Base-by-base conservation (phyloP, 441 rosid genomes). In the Syzygium syzygioides region DNA sequence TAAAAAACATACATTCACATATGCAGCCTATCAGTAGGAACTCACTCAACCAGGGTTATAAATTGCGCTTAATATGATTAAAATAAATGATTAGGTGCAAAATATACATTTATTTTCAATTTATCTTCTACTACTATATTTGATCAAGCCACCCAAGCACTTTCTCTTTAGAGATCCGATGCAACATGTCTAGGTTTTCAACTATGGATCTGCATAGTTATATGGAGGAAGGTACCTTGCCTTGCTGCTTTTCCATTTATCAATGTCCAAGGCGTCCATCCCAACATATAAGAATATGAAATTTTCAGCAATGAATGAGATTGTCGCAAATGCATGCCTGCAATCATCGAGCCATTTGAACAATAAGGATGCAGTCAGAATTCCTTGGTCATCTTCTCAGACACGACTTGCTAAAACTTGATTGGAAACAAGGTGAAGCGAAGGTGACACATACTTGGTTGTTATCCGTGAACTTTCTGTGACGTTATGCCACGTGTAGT, bases 281-380 rank as follows among this genome's bases (percentile, higher is more conserved):
- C 94, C 94, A 8, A 95, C 97, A 53, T 95, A 95, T 41, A 95
- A 88, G 90, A 94, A 94, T 88, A 95, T 94, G 88, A 94, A 94
- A 87, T 93, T 95, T 92, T 94, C 97, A 9, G 96, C 92, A 85
- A 95, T 92, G 90, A 95, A 95, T n/a, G 97, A 95, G 45, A 95
- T 91, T 15, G 94, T 94, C 85, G 96, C 97, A 86, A 95, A 95
- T 18, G 92, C 93, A 86, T 94, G 96, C 96, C 96, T 94, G 96
- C 86, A 41, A 92, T 59, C 84, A 48, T n/a, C 0, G 9, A 76
- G 15, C 52, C 83, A 76, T 76, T 41, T 41, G 52, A 76, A 76
- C 83, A 76, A 23, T 76, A 23, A 41, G n/a, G 83, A 76, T 76
- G 28, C 83, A 76, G n/a, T 76, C 83, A 76, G 83, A 76, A 76